Percentiles rank a stretch among this genome's conserved stretches.
Conservation (phyloP, 176 grass and related monocot genomes). For the maize (Zea mays) region Zm-B73-REFERENCE-NAM-5.0 NC_050103.1:134699501-134700000, state of each 20-base stretch:
- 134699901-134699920: too few species aligned
- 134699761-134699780: too few species aligned
- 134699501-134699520: background rate
- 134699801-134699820: too few species aligned
- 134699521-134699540: background rate
- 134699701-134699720: background rate
- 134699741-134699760: background rate
- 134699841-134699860: too few species aligned
- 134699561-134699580: conserved; percentile 17
- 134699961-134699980: too few species aligned
- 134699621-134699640: conserved; percentile 13
- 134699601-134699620: background rate
- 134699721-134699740: background rate
- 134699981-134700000: too few species aligned
- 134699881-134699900: too few species aligned
- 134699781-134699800: too few species aligned
- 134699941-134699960: too few species aligned
- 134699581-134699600: background rate
- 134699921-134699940: too few species aligned
- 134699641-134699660: conserved; percentile 5
- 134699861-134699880: too few species aligned
- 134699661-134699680: background rate
- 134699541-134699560: conserved; percentile 19
- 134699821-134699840: too few species aligned
- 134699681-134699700: background rate